Evolutionary conservation across 768 basidiomycete species (phyloP).

Genomic region (Serpula lacrymans): DNA sequence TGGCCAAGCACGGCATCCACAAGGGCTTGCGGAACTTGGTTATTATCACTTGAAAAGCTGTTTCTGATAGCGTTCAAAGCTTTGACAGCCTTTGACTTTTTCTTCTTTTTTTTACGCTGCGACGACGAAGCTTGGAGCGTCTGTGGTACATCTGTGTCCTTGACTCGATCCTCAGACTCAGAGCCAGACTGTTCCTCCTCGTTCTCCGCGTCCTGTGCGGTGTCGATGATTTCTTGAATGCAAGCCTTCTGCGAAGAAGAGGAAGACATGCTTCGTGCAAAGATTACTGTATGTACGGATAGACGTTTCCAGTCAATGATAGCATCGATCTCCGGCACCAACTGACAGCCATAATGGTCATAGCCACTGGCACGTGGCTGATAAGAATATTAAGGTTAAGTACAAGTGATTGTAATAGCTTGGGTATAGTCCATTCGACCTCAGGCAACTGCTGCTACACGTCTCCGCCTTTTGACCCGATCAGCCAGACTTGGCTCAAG

Average conservation of each 20-base stretch:
- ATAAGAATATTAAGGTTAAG: too few relatives aligned
- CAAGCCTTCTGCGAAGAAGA: slow-evolving; percentile 39
- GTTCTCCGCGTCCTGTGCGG: slow-evolving; percentile 32
- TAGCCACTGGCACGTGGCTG: too few relatives aligned
- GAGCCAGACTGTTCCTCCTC: slow-evolving; percentile 29
- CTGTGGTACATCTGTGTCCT: slow-evolving; percentile 10
- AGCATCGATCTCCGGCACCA: background rate
- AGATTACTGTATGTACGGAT: too few relatives aligned
- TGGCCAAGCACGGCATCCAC: slow-evolving; percentile 66
- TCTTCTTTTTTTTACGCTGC: slow-evolving; percentile 86
- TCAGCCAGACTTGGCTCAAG: slow-evolving; percentile 31
- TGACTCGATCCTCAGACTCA: slow-evolving; percentile 26
- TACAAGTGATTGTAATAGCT: background rate
- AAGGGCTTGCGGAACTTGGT: slow-evolving; percentile 55
- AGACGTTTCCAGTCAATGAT: too few relatives aligned
- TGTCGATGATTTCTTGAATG: slow-evolving; percentile 39
- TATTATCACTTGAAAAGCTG: too few relatives aligned
- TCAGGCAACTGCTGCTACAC: slow-evolving; percentile 16
- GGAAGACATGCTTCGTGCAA: slow-evolving; percentile 11
- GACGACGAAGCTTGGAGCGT: slow-evolving; percentile 34
- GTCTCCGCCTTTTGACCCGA: slow-evolving; percentile 41
- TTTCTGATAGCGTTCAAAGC: slow-evolving; percentile 47
- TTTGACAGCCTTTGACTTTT: slow-evolving; percentile 68
- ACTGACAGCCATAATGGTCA: too few relatives aligned
- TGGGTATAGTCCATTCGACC: background rate